Evolutionary conservation across 2,329 filamentous ascomycete genomes (phyloP).

Genomic region (Huntiella omanensis): DNA sequence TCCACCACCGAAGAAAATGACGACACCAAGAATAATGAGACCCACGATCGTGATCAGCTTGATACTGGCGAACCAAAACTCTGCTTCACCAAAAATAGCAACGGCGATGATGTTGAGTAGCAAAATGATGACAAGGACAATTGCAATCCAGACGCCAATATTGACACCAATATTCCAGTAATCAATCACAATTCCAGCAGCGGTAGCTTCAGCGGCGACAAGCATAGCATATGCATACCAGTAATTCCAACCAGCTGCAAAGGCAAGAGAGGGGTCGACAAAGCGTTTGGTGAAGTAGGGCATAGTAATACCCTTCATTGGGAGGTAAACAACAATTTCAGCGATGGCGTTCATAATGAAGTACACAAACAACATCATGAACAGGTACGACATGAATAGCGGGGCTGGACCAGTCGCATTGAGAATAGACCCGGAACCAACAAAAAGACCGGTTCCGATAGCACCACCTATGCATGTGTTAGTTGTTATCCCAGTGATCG

Average conservation of each 20-base stretch:
- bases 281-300: slow-evolving; percentile 37
- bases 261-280: slow-evolving; percentile 35
- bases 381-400: slow-evolving; percentile 48
- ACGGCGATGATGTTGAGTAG: slow-evolving; percentile 38
- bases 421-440: slow-evolving; percentile 40
- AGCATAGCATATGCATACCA: slow-evolving; percentile 43
- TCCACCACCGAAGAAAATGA: slow-evolving; percentile 37
- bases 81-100: slow-evolving; percentile 38
- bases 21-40: slow-evolving; percentile 34
- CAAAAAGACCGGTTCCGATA: slow-evolving; percentile 46
- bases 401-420: slow-evolving; percentile 42
- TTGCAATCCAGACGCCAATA: slow-evolving; percentile 39
- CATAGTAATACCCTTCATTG: slow-evolving; percentile 36
- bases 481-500: not conserved
- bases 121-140: slow-evolving; percentile 35
- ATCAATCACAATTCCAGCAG: slow-evolving; percentile 37
- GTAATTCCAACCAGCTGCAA: slow-evolving; percentile 41
- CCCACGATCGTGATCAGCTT: slow-evolving; percentile 41
- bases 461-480: slow-evolving; percentile 22
- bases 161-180: slow-evolving; percentile 38
- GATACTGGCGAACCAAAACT: slow-evolving; percentile 42
- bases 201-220: slow-evolving; percentile 37
- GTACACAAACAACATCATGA: slow-evolving; percentile 35
- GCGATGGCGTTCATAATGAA: slow-evolving; percentile 34
- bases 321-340: slow-evolving; percentile 36